A percentile compares a stretch with the other conserved stretches of the same genome.
phyloP scores from a whole-genome alignment of 305 asterid genomes.

The Caryopteris hybrid region DNA sequence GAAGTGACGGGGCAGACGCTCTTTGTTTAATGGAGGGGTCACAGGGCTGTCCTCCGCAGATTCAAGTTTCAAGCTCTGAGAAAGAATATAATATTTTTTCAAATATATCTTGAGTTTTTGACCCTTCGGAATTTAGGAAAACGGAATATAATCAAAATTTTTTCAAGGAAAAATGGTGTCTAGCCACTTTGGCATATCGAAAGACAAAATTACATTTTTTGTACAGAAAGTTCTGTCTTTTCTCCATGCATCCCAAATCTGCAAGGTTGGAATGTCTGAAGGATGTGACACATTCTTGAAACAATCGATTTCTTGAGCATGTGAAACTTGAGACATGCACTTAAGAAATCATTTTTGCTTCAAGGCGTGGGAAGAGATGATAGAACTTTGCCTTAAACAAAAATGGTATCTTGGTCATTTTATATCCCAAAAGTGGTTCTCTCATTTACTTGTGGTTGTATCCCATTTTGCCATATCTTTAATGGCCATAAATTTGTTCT shows the following conservation, averaged over 20 bases:
- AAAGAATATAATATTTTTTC: not conserved
- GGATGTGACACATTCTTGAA: too few species aligned
- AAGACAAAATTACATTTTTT: too few species aligned
- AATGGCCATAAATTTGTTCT: too few species aligned
- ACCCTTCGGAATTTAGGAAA: too few species aligned
- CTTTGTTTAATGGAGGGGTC: constrained; percentile 70
- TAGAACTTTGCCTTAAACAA: not conserved
- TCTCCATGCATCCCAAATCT: not conserved
- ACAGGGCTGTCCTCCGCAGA: constrained; percentile 66
- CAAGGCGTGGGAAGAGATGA: not conserved
- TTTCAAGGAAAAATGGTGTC: too few species aligned
- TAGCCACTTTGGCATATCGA: not conserved
- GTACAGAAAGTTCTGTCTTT: not conserved
- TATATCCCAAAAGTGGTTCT: not conserved
- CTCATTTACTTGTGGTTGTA: not conserved
- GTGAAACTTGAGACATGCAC: too few species aligned
- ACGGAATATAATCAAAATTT: too few species aligned
- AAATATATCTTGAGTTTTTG: not conserved
- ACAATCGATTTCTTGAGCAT: too few species aligned
- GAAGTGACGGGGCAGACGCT: constrained; percentile 44
- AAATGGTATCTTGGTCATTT: not conserved
- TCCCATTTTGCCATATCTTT: too few species aligned
- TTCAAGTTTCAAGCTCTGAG: constrained; percentile 64
- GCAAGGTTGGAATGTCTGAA: too few species aligned
- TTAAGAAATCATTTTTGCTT: too few species aligned